Evolutionary conservation across 345 rosid genomes (phyloP).

Genomic region (Populus tremula): DNA sequence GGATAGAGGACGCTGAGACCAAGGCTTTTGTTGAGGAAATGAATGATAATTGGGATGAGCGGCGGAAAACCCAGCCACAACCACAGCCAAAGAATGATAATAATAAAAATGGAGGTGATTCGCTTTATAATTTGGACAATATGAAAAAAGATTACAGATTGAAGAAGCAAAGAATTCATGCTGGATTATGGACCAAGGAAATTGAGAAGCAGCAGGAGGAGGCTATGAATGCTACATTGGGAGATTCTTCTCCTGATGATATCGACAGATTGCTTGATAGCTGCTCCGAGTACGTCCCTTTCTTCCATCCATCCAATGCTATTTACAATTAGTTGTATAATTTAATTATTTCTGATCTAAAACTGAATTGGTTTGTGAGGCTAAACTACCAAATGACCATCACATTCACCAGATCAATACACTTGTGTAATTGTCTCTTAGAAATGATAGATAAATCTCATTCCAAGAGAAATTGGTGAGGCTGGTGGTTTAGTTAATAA

Average conservation of each 20-base stretch:
- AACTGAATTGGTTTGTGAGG: no score
- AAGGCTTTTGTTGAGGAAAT: conserved; percentile 91
- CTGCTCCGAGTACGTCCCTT: conserved; percentile 64
- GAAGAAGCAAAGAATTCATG: conserved; percentile 92
- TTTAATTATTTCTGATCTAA: no score
- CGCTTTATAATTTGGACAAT: conserved; percentile 74
- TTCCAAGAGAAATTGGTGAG: no score
- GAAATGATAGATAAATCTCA: no score
- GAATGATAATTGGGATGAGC: conserved; percentile 84
- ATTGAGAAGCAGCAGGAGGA: conserved; percentile 74
- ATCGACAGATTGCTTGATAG: conserved; percentile 82
- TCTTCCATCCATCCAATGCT: not conserved
- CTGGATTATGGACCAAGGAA: conserved; percentile 87
- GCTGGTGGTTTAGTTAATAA: no score
- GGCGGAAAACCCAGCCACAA: conserved; percentile 38
- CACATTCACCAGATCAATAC: no score
- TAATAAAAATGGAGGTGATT: conserved; percentile 11
- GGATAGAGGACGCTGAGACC: conserved; percentile 61
- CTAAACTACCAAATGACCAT: no score
- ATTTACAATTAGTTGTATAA: not conserved
- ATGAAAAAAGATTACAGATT: conserved; percentile 84
- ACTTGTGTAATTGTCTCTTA: no score
- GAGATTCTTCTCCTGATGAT: conserved; percentile 57
- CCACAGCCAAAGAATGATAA: conserved; percentile 18
- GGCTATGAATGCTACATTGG: conserved; percentile 43